phyloP scores from a whole-genome alignment of 768 basidiomycete species.

The Piloderma croceum region DNA sequence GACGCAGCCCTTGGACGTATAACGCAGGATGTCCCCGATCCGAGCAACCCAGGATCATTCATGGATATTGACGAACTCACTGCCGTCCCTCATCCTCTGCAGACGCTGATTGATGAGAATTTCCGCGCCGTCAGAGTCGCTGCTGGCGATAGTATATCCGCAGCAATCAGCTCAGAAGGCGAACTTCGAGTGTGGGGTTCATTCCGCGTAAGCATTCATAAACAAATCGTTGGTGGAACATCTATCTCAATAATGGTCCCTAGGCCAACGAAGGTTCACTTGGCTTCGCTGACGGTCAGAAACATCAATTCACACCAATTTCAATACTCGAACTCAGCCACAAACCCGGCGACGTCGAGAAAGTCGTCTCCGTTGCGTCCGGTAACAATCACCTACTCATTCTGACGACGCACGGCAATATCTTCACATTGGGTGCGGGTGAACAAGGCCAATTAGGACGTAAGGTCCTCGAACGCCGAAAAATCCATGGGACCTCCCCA shows the following conservation, averaged over 20 bases:
- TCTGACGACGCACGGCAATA: slow-evolving; percentile 79
- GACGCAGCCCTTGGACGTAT: slow-evolving; percentile 82
- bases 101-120: slow-evolving; percentile 64
- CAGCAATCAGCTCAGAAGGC: slow-evolving; percentile 75
- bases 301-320: slow-evolving; percentile 64
- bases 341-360: slow-evolving; percentile 62
- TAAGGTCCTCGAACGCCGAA: slow-evolving; percentile 81
- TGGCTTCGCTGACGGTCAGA: slow-evolving; percentile 69
- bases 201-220: slow-evolving; percentile 72
- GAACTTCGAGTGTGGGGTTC: slow-evolving; percentile 84
- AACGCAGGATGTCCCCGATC: slow-evolving; percentile 56
- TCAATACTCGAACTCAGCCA: slow-evolving; percentile 53
- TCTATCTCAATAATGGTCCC: slow-evolving; percentile 7
- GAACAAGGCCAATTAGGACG: slow-evolving; percentile 90
- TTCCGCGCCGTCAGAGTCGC: slow-evolving; percentile 82
- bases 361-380: slow-evolving; percentile 67
- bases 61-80: slow-evolving; percentile 49
- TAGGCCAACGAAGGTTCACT: slow-evolving; percentile 76
- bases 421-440: slow-evolving; percentile 88
- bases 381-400: slow-evolving; percentile 90
- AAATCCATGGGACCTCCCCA: slow-evolving; percentile 84
- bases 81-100: slow-evolving; percentile 58
- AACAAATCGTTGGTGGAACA: no score
- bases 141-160: slow-evolving; percentile 84
- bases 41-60: slow-evolving; percentile 52